Evolutionary conservation across 768 basidiomycete genomes (phyloP).

Genomic region (Inosperma sp.): DNA sequence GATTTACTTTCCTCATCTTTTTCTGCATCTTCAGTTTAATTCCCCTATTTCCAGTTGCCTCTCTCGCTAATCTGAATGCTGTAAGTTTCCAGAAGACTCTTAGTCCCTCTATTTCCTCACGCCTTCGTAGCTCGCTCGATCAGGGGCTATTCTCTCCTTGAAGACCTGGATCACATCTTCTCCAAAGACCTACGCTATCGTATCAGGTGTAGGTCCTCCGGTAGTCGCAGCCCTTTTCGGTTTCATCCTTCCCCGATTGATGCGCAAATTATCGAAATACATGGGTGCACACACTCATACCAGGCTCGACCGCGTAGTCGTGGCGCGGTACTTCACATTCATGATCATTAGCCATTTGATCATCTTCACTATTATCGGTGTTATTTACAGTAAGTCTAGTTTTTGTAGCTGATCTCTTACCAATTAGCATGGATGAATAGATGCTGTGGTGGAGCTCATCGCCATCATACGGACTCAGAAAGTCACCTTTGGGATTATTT

Average conservation of each 20-base stretch:
- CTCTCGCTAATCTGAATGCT: constrained; percentile 75
- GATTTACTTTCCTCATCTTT: constrained; percentile 58
- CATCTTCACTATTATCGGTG: constrained; percentile 78
- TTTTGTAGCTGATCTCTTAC: not conserved
- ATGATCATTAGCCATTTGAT: constrained; percentile 79
- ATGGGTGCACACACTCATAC: constrained; percentile 50
- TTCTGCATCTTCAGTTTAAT: constrained; percentile 80
- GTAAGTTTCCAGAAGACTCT: constrained; percentile 32
- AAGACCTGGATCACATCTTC: constrained; percentile 55
- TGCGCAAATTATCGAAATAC: constrained; percentile 68
- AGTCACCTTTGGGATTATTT: constrained; percentile 23
- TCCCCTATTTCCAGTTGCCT: constrained; percentile 74
- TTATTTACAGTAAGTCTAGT: constrained; percentile 58
- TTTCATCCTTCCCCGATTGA: constrained; percentile 71
- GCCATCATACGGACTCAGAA: constrained; percentile 23
- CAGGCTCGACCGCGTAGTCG: constrained; percentile 69
- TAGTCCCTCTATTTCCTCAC: not conserved
- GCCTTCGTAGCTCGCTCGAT: constrained; percentile 38
- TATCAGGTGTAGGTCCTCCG: constrained; percentile 83
- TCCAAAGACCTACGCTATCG: constrained; percentile 57
- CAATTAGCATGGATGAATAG: constrained; percentile 11
- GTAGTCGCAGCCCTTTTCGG: constrained; percentile 69
- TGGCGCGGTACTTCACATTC: constrained; percentile 82
- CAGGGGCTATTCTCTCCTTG: constrained; percentile 59
- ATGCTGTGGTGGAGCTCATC: constrained; percentile 32